phyloP scores from a whole-genome alignment of 768 basidiomycete genomes.

The Lactifluus hygrophoroides region DNA sequence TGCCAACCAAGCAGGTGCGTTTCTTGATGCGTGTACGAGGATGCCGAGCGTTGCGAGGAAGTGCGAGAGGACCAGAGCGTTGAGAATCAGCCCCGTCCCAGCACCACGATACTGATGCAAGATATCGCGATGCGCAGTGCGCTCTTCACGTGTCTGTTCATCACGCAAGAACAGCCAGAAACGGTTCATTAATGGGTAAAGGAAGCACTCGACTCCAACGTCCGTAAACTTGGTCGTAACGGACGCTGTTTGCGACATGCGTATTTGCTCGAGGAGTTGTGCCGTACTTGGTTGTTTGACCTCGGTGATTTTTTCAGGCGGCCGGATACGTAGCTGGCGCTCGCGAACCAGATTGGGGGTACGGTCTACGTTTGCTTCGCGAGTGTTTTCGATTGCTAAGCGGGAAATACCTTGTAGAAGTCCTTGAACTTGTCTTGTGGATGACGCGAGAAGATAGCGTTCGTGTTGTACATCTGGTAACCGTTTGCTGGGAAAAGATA shows the following conservation, averaged over 20 bases:
- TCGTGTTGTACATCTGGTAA: conserved; percentile 66
- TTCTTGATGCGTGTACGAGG: conserved; percentile 73
- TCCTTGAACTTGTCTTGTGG: conserved; percentile 38
- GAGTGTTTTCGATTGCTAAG: conserved; percentile 52
- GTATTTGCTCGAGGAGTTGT: conserved; percentile 12
- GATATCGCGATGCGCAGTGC: conserved; percentile 50
- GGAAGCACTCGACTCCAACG: conserved; percentile 81
- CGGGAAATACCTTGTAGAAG: conserved; percentile 58
- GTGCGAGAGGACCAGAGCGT: conserved; percentile 65
- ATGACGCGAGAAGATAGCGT: conserved; percentile 28
- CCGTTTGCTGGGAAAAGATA: conserved; percentile 72
- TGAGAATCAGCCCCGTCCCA: conserved; percentile 77
- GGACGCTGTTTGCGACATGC: conserved; percentile 1
- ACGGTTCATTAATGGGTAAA: conserved; percentile 83
- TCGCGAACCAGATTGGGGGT: conserved; percentile 62
- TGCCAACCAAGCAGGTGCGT: conserved; percentile 72
- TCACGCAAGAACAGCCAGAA: conserved; percentile 94
- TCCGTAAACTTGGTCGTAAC: conserved; percentile 44
- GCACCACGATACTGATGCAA: conserved; percentile 56
- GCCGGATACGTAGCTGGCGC: conserved; percentile 59
- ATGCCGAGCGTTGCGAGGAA: conserved; percentile 70
- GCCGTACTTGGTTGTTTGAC: conserved; percentile 23
- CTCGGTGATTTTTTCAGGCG: conserved; percentile 39
- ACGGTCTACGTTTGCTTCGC: conserved; percentile 43
- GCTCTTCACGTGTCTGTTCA: conserved; percentile 65